Evolutionary conservation across 495 filamentous ascomycete genomes (phyloP), one percentile per base, ranked within the genome.

Genomic region (Daldinia concentrica): DNA sequence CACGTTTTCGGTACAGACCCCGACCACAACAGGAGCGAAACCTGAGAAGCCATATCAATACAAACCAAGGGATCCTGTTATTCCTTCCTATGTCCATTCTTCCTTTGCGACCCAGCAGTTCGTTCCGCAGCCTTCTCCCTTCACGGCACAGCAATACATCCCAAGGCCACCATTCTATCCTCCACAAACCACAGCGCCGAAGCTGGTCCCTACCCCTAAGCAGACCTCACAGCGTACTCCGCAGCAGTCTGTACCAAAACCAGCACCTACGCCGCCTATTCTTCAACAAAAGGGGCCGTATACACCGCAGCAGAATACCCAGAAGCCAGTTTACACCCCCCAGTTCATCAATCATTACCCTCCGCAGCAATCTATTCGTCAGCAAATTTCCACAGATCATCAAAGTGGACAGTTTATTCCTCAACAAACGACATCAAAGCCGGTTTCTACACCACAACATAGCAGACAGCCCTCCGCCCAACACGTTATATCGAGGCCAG

Each of bases 41-140:
- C 50, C 76, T 58, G 77, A 83, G 43, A 86, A 80, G 74, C 84
- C 85, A n/a, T 86, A 87, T 56, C 77, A 81, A 50, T 87, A 87
- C 75, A 87, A 86, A 65, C 85, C 85, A n/a, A 77, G 83, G 61
- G 77, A 79, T 27, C 75, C 77, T 22, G 65, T 78, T 8, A 72
- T 73, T 72, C 75, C 79, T 64, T 69, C 45, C 11, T 78, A 76
- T 48, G 72, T 72, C 62, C 67, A 54, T 68, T 75, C 74, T 54
- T 78, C 73, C 62, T 84, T 79, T 57, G 76, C 75, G 29, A 67
- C 72, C 61, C 83, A 83, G 50, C 81, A 74, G 70, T 82, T 82
- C 72, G 74, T 74, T 58, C 80, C 74, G 57, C 79, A 69, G 58
- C 41, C 75, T 32, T 37, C 65, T 12, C 48, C 65, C 17, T 74